phyloP scores from a whole-genome alignment of 768 basidiomycete genomes.

The Pholiota conissans region DNA sequence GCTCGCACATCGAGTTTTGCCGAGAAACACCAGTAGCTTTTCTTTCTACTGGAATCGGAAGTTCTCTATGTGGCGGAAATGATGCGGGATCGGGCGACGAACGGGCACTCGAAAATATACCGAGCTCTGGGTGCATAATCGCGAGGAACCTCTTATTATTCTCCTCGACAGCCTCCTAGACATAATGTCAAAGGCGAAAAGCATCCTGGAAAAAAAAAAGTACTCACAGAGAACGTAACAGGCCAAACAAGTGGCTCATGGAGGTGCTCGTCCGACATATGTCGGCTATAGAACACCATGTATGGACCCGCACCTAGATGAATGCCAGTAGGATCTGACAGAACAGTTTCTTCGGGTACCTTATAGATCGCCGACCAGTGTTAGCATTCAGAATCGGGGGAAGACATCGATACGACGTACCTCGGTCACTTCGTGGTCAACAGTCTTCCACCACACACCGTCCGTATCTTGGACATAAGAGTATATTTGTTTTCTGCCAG shows the following conservation, averaged over 20 bases:
- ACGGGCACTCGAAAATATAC: constrained; percentile 21
- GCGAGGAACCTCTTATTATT: constrained; percentile 36
- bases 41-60: constrained; percentile 5
- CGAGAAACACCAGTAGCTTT: constrained; percentile 3
- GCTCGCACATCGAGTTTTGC: constrained; percentile 15
- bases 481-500: constrained; percentile 76
- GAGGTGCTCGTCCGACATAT: constrained; percentile 35
- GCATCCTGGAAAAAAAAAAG: background rate
- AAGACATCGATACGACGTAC: constrained; percentile 29
- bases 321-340: constrained; percentile 69
- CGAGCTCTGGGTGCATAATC: constrained; percentile 32
- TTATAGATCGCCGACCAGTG: constrained; percentile 22
- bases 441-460: constrained; percentile 79
- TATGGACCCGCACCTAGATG: constrained; percentile 80
- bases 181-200: background rate
- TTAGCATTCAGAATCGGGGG: background rate
- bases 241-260: constrained; percentile 39
- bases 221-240: constrained; percentile 32
- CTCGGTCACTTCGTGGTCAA: constrained; percentile 69
- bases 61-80: background rate
- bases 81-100: constrained; percentile 10
- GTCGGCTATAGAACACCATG: constrained; percentile 66
- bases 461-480: constrained; percentile 69
- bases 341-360: constrained; percentile 70
- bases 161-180: constrained; percentile 32